Conservation (phyloP, 1,284 basidiomycete genomes). For the Takashimella koratensis region DNA sequence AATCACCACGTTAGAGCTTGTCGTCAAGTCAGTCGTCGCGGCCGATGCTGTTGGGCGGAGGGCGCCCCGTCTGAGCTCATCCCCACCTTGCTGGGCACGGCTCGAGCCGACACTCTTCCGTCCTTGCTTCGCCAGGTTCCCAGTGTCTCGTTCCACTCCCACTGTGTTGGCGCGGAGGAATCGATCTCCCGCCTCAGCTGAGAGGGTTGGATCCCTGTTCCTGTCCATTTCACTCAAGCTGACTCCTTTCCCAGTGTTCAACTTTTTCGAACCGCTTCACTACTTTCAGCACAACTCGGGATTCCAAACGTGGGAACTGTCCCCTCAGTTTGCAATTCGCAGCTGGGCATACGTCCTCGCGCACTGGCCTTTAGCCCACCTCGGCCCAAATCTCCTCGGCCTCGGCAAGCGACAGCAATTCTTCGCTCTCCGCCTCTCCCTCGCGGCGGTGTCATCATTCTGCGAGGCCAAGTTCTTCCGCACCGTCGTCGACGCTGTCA, state of each 20-base stretch:
- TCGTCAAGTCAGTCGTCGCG: too few relatives aligned
- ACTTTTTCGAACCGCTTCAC: constrained; percentile 98
- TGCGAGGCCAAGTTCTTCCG: constrained; percentile 85
- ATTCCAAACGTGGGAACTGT: constrained; percentile 98
- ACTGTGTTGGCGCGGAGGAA: too few relatives aligned
- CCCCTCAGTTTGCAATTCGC: constrained; percentile 82
- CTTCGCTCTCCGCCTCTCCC: constrained; percentile 77
- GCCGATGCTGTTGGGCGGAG: too few relatives aligned
- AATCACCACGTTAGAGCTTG: too few relatives aligned
- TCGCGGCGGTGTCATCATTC: constrained; percentile 70
- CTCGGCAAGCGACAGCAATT: constrained; percentile 56
- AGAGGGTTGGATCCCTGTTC: too few relatives aligned
- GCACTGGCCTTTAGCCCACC: constrained; percentile 54
- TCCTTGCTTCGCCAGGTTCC: too few relatives aligned
- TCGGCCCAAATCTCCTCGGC: constrained; percentile 41
- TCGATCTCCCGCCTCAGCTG: too few relatives aligned
- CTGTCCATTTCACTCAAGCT: too few relatives aligned
- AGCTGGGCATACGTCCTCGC: constrained; percentile 90
- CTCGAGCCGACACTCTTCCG: too few relatives aligned
- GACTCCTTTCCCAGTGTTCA: constrained; percentile 68
- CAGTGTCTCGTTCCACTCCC: too few relatives aligned
- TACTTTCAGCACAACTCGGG: constrained; percentile 76
- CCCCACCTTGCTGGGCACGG: too few relatives aligned
- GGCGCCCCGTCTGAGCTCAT: too few relatives aligned
- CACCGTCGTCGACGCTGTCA: constrained; percentile 73